Evolutionary conservation across 257 asterid species (phyloP), one percentile per base, ranked within the genome.

Genomic region (Plectranthus barbatus): DNA sequence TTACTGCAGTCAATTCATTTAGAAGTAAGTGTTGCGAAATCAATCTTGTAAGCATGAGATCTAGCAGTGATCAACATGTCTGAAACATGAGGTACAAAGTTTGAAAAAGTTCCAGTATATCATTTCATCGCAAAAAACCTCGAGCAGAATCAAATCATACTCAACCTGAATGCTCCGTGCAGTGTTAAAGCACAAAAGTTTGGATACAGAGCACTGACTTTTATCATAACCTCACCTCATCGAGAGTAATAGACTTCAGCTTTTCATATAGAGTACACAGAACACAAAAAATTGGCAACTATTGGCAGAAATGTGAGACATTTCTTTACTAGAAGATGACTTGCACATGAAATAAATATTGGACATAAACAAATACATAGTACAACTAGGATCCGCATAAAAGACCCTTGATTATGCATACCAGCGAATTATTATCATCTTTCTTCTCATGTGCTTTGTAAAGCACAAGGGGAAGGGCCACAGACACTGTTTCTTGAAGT

Each of bases 401-500:
- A 44, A 62, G 18, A 20, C 29, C 44, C 40, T 47, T 26, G 31
- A 55, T 48, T 49, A 44, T 31, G 62, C 82, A 67, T 82, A 89
- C 97, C 95, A 19, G 68, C 17, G 69, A 47, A 62, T 70, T 70
- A 45, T 54, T 60, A 26, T 72, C 74, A 14, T 70, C 90, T 73
- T 76, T 78, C 77, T 76, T 81, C 77, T 82, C 95, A 33, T 17
- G 84, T 39, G 79, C 73, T 68, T 82, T 84, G 66, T 82, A 91
- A 44, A 83, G 85, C 45, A 64, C 66, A 24, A 83, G 58, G 68
- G 95, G 93, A 45, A 91, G 79, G 62, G 80, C 53, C 46, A 82
- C 78, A 4, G 81, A 68, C 37, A 67, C 82, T 68, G 75, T 74
- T 8, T 86, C 87, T 72, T 67, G 83, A 64, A 66, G 65, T 71